Evolutionary conservation across 2,329 filamentous ascomycete species (phyloP).

Genomic region (Sporothrix dimorphospora): DNA sequence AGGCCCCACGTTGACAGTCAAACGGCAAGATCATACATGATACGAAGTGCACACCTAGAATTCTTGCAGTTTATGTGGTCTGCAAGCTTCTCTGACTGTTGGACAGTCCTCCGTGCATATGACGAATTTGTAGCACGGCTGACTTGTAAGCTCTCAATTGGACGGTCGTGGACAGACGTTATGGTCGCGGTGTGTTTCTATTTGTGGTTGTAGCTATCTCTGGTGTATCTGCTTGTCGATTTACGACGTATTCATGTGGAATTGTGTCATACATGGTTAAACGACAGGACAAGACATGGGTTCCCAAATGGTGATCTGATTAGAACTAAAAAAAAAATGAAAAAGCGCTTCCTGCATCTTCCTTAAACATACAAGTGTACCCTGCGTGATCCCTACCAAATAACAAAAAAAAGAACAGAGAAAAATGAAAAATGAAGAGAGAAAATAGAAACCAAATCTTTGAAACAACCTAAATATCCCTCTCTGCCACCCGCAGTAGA

Average conservation of each 20-base stretch:
- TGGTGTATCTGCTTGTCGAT: background rate
- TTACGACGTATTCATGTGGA: background rate
- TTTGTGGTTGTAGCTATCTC: background rate
- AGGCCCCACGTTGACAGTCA: slow-evolving; percentile 1
- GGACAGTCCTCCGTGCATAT: background rate
- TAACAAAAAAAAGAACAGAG: background rate
- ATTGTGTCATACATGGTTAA: background rate
- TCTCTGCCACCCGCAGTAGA: background rate
- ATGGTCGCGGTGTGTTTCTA: background rate
- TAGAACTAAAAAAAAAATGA: slow-evolving; percentile 25
- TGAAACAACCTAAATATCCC: background rate
- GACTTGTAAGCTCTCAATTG: slow-evolving; percentile 4
- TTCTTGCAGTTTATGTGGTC: background rate
- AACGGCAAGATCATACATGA: background rate
- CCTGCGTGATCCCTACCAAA: slow-evolving; percentile 23
- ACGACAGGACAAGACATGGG: background rate
- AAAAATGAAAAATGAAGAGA: background rate
- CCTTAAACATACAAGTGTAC: slow-evolving; percentile 26
- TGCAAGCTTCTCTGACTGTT: background rate
- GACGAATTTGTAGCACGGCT: slow-evolving; percentile 1
- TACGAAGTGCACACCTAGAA: background rate
- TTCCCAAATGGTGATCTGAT: background rate
- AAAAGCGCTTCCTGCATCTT: slow-evolving; percentile 28
- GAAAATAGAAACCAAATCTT: slow-evolving; percentile 1
- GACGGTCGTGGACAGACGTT: background rate